Percentiles rank a stretch among this genome's conserved stretches.
Conservation (phyloP, 495 filamentous ascomycete genomes). For the Thermochaetoides thermophila region DNA sequence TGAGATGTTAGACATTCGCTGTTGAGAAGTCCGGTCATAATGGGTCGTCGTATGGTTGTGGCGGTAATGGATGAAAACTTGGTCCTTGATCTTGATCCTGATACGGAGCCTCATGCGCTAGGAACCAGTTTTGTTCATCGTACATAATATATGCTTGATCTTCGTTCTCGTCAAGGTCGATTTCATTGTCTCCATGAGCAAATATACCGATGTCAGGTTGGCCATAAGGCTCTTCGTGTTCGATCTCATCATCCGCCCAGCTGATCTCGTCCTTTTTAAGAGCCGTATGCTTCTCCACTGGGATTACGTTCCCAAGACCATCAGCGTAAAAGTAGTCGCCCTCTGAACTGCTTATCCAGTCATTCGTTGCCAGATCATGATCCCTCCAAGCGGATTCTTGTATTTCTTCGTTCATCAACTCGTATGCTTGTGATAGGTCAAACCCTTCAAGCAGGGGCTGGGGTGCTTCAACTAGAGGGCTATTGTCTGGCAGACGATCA, state of each 20-base stretch:
- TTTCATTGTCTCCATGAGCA: no score
- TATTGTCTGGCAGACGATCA: no score
- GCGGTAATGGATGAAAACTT: no score
- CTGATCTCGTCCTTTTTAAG: neutral
- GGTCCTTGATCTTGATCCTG: neutral
- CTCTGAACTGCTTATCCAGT: constrained; percentile 6
- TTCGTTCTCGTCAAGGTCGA: neutral
- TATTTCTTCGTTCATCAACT: neutral
- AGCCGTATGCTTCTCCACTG: neutral
- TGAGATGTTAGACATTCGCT: no score
- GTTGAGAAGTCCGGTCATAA: no score
- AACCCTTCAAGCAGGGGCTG: no score
- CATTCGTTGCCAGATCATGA: neutral
- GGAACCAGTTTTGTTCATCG: constrained; percentile 8
- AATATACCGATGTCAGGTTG: no score
- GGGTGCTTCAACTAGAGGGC: no score
- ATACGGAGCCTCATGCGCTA: neutral
- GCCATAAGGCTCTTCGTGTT: constrained; percentile 2
- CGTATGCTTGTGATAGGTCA: neutral
- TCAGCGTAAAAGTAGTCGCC: constrained; percentile 18
- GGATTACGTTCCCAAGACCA: constrained; percentile 11
- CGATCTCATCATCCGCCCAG: neutral
- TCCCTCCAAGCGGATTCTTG: neutral
- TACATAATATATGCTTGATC: constrained; percentile 10
- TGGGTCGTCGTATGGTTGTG: no score